phyloP scores from a whole-genome alignment of 2,329 filamentous ascomycete genomes.

The Colletotrichum sp. region DNA sequence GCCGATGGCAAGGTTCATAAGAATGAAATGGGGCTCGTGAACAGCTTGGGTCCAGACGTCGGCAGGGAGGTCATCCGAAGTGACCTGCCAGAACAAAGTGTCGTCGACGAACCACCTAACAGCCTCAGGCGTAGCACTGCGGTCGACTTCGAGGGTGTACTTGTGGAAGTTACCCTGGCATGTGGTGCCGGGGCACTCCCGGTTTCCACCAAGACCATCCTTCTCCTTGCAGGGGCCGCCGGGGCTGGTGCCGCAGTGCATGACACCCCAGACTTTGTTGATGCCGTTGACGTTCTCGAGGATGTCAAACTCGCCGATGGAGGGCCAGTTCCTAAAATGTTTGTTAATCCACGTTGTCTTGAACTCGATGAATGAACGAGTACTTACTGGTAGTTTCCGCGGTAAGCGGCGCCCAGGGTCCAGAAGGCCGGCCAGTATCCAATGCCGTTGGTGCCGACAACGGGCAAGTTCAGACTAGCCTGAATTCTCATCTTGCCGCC shows the following conservation, averaged over 20 bases:
- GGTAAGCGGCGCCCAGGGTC: conserved; percentile 43
- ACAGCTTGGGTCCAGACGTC: conserved; percentile 35
- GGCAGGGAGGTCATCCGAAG: conserved; percentile 28
- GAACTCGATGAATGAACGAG: neutral
- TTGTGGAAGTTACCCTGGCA: conserved; percentile 37
- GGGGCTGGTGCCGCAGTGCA: conserved; percentile 45
- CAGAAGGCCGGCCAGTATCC: conserved; percentile 51
- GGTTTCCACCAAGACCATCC: conserved; percentile 31
- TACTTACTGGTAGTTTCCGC: conserved; percentile 34
- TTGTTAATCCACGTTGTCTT: neutral
- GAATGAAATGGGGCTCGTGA: conserved; percentile 34
- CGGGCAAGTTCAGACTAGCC: conserved; percentile 38
- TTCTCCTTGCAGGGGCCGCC: conserved; percentile 49
- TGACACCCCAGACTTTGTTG: conserved; percentile 35
- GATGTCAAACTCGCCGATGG: conserved; percentile 49
- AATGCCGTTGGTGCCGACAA: conserved; percentile 42
- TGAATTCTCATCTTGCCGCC: conserved; percentile 43
- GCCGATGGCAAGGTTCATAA: conserved; percentile 45
- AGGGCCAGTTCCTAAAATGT: conserved; percentile 40
- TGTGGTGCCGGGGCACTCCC: conserved; percentile 21
- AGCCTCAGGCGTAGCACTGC: conserved; percentile 30
- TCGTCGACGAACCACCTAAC: conserved; percentile 42
- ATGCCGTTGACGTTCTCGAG: conserved; percentile 48
- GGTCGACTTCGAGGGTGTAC: conserved; percentile 37
- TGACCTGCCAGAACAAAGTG: conserved; percentile 28